phyloP scores from a whole-genome alignment of 2,329 filamentous ascomycete species.

The Venturia pyrina region DNA sequence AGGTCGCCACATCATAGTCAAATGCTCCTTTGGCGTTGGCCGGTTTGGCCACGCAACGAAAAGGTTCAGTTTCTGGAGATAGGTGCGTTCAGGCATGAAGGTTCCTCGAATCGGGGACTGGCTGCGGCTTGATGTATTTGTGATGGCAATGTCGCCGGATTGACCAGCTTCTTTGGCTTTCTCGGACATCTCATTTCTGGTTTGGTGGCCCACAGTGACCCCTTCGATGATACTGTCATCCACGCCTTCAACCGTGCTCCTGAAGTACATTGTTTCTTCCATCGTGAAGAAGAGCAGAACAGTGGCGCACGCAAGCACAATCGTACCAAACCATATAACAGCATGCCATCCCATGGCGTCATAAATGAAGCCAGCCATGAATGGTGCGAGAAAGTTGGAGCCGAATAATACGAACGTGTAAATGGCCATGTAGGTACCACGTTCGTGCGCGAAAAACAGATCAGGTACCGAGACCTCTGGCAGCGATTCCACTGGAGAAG shows the following conservation, averaged over 20 bases:
- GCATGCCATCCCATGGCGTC: slow-evolving; percentile 27
- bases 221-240: not conserved
- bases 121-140: not conserved
- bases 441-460: slow-evolving; percentile 15
- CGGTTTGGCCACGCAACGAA: not conserved
- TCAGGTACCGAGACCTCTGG: slow-evolving; percentile 13
- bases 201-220: not conserved
- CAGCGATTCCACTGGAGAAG: slow-evolving; percentile 17
- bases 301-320: slow-evolving; percentile 39
- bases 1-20: slow-evolving; percentile 1
- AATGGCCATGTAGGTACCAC: slow-evolving; percentile 17
- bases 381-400: slow-evolving; percentile 27
- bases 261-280: slow-evolving; percentile 46
- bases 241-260: slow-evolving; percentile 18
- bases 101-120: not conserved
- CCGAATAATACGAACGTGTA: slow-evolving; percentile 25
- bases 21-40: not conserved
- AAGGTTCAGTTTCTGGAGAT: slow-evolving; percentile 7
- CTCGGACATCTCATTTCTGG: not conserved
- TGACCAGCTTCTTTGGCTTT: not conserved
- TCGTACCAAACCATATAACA: slow-evolving; percentile 41
- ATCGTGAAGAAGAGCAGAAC: slow-evolving; percentile 48
- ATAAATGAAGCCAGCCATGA: slow-evolving; percentile 27
- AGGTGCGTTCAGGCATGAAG: not conserved
- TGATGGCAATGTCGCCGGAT: not conserved